Evolutionary conservation across 257 asterid species (phyloP), one percentile per base, ranked within the genome.

Genomic region (Solanum chilense): DNA sequence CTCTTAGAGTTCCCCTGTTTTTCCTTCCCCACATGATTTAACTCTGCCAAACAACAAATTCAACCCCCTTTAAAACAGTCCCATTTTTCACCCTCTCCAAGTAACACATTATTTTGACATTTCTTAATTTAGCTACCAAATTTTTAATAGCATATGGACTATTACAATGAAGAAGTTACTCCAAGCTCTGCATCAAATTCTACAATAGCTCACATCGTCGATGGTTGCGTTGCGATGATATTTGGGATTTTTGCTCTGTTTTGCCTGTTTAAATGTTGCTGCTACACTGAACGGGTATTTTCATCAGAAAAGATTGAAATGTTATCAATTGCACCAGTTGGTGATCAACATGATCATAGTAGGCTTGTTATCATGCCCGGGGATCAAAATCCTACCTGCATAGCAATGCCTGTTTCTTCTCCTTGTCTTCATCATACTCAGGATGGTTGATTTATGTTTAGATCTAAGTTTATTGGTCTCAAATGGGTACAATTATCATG

Each of bases 291-390:
- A 64, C 33, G 49, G 29, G 7, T 76, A 33, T 5, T n/a, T 37
- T 84, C 68, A 23, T 41, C 29, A 33, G 42, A 73, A 45, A 89
- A 85, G 87, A 85, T 44, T 62, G 88, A 70, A 58, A 39, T 44
- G 11, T 82, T 86, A n/a, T 52, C 37, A 11, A 70, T 37, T 12
- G 66, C 39, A 35, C 25, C 74, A 12, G 85, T 44, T 41, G 86
- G 37, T 7, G 44, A 44, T 70, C 37, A 82, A 16, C 27, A n/a
- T 0, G 91, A 87, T 25, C 85, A 87, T 75, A 71, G 68, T 85
- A 47, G 23, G 42, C 82, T 70, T 41, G 89, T 87, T 39, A 87
- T 87, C 74, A 89, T 87, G 89, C 89, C 91, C 7, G 89, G 89
- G 68, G 87, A 89, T 39, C 85, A 42, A 52, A 87, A 83, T 29